phyloP scores from a whole-genome alignment of 2,329 filamentous ascomycete species.

The Reticulascus tulasneorum region DNA sequence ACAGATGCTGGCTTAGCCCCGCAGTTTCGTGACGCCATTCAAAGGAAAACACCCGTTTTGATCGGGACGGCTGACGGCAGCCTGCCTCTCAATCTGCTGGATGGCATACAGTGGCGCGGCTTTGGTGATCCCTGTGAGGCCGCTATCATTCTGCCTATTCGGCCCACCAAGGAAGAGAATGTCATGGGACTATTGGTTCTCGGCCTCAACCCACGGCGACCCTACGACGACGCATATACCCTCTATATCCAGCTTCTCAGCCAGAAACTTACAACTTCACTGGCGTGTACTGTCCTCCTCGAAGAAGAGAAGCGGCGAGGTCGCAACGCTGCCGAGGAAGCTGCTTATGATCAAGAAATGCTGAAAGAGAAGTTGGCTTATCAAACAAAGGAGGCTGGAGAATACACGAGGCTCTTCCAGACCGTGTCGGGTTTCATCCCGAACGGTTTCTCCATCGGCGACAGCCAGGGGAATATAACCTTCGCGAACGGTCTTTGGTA shows the following conservation, averaged over 20 bases:
- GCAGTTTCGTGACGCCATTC: slow-evolving; percentile 35
- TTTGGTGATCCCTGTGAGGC: slow-evolving; percentile 62
- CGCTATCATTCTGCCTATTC: slow-evolving; percentile 66
- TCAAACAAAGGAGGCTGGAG: slow-evolving; percentile 44
- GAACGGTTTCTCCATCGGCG: slow-evolving; percentile 69
- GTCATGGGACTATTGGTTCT: slow-evolving; percentile 66
- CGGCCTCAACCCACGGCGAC: slow-evolving; percentile 65
- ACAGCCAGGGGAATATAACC: slow-evolving; percentile 59
- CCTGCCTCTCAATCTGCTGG: slow-evolving; percentile 53
- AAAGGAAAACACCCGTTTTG: slow-evolving; percentile 32
- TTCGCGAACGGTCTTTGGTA: slow-evolving; percentile 67
- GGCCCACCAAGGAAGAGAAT: slow-evolving; percentile 60
- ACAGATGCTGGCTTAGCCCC: slow-evolving; percentile 33
- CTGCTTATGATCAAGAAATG: slow-evolving; percentile 63
- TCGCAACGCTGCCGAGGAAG: slow-evolving; percentile 51
- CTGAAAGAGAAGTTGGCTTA: slow-evolving; percentile 62
- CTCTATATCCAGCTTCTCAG: slow-evolving; percentile 57
- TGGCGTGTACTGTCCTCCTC: slow-evolving; percentile 67
- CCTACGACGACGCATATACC: slow-evolving; percentile 70
- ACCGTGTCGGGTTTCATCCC: slow-evolving; percentile 70
- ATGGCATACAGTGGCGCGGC: slow-evolving; percentile 57
- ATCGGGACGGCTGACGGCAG: slow-evolving; percentile 45
- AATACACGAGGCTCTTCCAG: slow-evolving; percentile 61
- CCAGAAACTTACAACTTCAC: slow-evolving; percentile 59
- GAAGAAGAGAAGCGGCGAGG: slow-evolving; percentile 65